Base-by-base conservation (phyloP, 2,329 filamentous ascomycete genomes). In the Parascedosporium putredinis region DNA sequence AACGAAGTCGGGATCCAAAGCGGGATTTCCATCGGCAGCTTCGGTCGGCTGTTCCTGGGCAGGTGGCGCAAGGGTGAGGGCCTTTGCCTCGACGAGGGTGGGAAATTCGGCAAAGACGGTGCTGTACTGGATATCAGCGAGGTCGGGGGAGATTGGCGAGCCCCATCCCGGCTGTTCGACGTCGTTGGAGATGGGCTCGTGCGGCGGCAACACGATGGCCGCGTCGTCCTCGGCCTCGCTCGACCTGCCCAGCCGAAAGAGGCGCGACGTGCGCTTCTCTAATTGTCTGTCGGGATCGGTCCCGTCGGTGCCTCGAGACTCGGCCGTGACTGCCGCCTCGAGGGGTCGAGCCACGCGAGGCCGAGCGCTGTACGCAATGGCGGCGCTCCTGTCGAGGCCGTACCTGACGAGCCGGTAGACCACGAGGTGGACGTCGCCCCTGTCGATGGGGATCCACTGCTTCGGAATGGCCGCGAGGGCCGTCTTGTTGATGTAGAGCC, bases 161-260 rank as follows among this genome's bases (percentile, higher is more conserved):
- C 85, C 84, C 91, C 93, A 97, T 47, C 91, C 93, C 14, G 81
- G 73, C 62, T 98, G 93, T 52, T 86, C 79, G 48, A 97, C 81
- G n/a, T 79, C 69, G 20, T 87, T 88, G 91, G 91, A 97, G 20
- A 79, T 70, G 2, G 72, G 66, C n/a, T 60, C 55, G 69, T 78
- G 62, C 7, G 65, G 64, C 5, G 72, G 67, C 23, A 84, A 78
- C 40, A 72, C 62, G 55, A 73, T 66, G 22, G 69, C 58, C 27
- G 66, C 64, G 38, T 67, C 63, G 23, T 65, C 65, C 12, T 59
- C 59, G 4, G 65, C 65, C 50, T 51, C 64, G n/a, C n/a, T n/a
- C 47, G 59, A 68, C 61, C 55, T 74, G 58, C 60, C 62, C 10
- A 62, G 54, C 45, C 57, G 53, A 24, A 61, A 58, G 2, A 62